Conservation (phyloP, 352 stramenopile species). For the Peronospora farinosa region DNA sequence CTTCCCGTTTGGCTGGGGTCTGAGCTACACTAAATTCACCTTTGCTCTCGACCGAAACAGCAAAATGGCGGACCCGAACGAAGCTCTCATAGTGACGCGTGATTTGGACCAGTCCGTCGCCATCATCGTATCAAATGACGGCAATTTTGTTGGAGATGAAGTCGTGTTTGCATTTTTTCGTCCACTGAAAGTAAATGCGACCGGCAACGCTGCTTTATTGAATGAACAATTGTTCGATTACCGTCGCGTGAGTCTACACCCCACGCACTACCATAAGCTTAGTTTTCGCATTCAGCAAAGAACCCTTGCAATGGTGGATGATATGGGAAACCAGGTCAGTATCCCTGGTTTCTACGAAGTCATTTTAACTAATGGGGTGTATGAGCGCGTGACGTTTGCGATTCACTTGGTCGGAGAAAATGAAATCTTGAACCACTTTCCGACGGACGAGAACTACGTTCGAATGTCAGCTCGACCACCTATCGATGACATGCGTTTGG, state of each 20-base stretch:
- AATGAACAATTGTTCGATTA: constrained; percentile 79
- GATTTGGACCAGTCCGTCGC: constrained; percentile 39
- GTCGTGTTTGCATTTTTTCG: constrained; percentile 79
- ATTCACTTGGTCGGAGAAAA: constrained; percentile 32
- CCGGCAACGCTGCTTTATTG: constrained; percentile 48
- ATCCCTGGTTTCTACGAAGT: constrained; percentile 72
- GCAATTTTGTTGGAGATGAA: constrained; percentile 48
- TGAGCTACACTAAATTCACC: constrained; percentile 87
- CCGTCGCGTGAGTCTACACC: constrained; percentile 43
- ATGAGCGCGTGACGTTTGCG: constrained; percentile 57
- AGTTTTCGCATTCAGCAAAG: constrained; percentile 38
- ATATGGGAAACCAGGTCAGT: constrained; percentile 42
- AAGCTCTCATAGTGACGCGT: constrained; percentile 31
- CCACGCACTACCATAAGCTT: constrained; percentile 32
- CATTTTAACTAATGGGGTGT: constrained; percentile 65
- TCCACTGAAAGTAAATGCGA: constrained; percentile 49
- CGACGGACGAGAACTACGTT: constrained; percentile 10
- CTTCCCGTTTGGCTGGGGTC: constrained; percentile 86
- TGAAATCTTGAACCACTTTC: constrained; percentile 41
- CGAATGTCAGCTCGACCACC: background rate
- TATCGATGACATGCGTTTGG: constrained; percentile 8
- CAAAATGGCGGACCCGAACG: constrained; percentile 2
- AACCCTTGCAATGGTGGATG: constrained; percentile 53
- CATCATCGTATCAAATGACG: constrained; percentile 55
- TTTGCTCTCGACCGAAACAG: constrained; percentile 20